These are phyloP conservation scores for Solanum corneliomulleri DNA, from an alignment of 257 asterid genomes.

Conservation along the genomic window DNA sequence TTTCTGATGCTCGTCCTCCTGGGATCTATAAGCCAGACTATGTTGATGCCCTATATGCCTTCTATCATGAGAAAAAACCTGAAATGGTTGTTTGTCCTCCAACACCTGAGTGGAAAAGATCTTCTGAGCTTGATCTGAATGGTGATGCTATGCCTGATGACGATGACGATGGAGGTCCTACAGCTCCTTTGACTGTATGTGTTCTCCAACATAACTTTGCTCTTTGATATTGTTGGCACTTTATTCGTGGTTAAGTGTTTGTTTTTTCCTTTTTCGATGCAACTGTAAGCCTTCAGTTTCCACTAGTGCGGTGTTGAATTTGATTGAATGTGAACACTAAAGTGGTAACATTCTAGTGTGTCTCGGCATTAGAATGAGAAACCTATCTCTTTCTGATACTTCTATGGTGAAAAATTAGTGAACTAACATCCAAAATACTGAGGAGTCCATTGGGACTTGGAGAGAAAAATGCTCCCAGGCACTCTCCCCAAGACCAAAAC, in stretches of 20 bases:
- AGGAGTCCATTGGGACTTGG: too few relatives aligned
- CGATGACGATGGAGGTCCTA: conserved; percentile 73
- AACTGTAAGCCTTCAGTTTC: neutral
- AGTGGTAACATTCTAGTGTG: neutral
- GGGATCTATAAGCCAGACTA: conserved; percentile 95
- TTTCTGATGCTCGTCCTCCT: conserved; percentile 93
- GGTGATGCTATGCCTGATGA: conserved; percentile 97
- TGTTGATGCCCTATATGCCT: conserved; percentile 67
- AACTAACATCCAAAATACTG: neutral
- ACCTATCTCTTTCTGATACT: neutral
- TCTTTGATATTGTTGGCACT: neutral
- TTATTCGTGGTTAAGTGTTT: neutral
- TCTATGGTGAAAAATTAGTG: neutral
- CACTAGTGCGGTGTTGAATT: neutral
- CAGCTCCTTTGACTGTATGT: conserved; percentile 47
- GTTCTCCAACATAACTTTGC: neutral
- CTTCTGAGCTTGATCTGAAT: conserved; percentile 89
- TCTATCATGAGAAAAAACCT: conserved; percentile 90
- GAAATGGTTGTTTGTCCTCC: conserved; percentile 71
- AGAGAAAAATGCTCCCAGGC: neutral
- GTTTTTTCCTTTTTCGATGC: neutral
- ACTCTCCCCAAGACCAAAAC: neutral
- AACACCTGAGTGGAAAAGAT: conserved; percentile 90
- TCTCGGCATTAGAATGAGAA: neutral
- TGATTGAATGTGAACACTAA: neutral